phyloP scores from a whole-genome alignment of 108 stramenopile genomes.

The Thalassiosira profunda region DNA sequence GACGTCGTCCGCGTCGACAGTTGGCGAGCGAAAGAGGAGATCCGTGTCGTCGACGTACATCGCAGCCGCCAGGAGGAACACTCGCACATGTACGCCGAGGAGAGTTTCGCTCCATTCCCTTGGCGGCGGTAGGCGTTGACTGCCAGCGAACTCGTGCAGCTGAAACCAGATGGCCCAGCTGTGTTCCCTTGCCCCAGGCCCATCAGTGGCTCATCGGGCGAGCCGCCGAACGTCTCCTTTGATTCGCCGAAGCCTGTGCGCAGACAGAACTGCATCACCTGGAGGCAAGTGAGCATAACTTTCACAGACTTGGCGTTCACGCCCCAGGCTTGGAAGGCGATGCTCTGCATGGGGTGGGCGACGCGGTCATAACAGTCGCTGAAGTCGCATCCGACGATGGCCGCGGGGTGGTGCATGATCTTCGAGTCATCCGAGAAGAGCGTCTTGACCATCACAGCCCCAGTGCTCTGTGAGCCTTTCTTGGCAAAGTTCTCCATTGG shows the following conservation, averaged over 20 bases:
- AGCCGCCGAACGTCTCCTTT: background rate
- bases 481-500: slow-evolving; percentile 8
- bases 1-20: too few relatives aligned
- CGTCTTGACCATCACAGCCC: background rate
- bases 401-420: background rate
- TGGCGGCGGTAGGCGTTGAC: background rate
- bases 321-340: too few relatives aligned
- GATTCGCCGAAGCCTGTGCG: slow-evolving; percentile 3
- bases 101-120: background rate
- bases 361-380: background rate
- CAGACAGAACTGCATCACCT: background rate
- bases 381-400: background rate
- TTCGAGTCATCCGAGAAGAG: background rate
- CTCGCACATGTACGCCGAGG: background rate
- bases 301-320: background rate
- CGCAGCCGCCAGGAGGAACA: slow-evolving; percentile 3
- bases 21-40: background rate
- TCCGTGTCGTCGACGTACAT: slow-evolving; percentile 14
- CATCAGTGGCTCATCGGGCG: background rate
- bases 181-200: slow-evolving; percentile 2
- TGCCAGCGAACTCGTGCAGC: background rate
- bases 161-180: background rate
- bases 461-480: background rate
- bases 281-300: background rate
- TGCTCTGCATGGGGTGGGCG: too few relatives aligned